Evolutionary conservation across 1,284 basidiomycete genomes (phyloP).

Genomic region (Ganoderma lucidum): DNA sequence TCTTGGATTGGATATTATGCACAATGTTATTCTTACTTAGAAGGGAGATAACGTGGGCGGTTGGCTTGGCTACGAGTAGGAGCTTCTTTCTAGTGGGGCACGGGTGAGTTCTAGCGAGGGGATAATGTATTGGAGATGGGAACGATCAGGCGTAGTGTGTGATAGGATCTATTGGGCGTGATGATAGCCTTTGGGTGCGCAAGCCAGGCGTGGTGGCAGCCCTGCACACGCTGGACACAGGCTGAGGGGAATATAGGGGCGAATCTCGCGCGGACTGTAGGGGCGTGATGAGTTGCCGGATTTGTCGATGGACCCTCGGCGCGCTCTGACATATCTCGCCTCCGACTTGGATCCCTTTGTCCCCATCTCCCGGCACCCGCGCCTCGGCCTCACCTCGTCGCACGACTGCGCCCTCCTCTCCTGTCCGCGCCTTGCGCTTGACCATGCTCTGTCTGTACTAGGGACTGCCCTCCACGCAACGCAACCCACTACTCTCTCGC

Average conservation of each 20-base stretch:
- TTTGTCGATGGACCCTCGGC: background rate
- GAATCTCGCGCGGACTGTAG: background rate
- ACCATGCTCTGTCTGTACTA: background rate
- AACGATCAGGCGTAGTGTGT: conserved; percentile 14
- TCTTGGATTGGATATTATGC: background rate
- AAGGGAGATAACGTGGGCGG: conserved; percentile 7
- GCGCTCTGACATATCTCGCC: background rate
- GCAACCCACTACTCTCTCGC: background rate
- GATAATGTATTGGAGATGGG: conserved; percentile 12
- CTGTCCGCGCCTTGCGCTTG: background rate
- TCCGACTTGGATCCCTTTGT: background rate
- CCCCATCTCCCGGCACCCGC: conserved; percentile 8
- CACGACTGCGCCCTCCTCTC: background rate
- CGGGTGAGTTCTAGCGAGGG: background rate
- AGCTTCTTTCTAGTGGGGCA: background rate
- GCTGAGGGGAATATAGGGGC: background rate
- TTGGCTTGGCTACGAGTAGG: conserved; percentile 7
- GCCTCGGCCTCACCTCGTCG: conserved; percentile 20
- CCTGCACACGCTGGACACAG: too few species aligned
- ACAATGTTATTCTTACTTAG: background rate
- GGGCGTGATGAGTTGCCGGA: conserved; percentile 6
- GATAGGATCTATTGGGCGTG: conserved; percentile 11
- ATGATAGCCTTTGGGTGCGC: background rate
- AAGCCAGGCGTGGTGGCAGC: background rate
- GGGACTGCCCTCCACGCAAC: conserved; percentile 6